Percentiles rank a stretch among this genome's conserved stretches.
phyloP scores from a whole-genome alignment of 2,329 filamentous ascomycete species.

The Pseudophaeomoniella oleicola region DNA sequence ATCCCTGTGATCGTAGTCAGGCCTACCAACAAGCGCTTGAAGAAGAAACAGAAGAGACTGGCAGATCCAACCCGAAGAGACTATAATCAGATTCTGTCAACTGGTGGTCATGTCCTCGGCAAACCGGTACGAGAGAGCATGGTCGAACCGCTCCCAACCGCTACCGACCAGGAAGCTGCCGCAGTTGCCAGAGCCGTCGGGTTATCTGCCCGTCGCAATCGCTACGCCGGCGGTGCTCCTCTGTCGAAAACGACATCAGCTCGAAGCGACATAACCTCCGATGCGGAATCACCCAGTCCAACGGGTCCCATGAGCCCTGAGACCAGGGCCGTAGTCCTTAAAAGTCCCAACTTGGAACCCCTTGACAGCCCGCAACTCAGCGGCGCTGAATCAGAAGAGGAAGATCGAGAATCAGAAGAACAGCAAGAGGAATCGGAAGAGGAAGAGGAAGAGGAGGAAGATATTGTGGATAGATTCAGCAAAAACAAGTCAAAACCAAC shows the following conservation, averaged over 20 bases:
- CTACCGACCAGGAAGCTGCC: constrained; percentile 33
- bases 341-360: constrained; percentile 6
- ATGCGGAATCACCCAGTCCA: constrained; percentile 2
- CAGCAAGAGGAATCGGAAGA: not conserved
- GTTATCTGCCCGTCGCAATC: constrained; percentile 15
- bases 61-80: constrained; percentile 61
- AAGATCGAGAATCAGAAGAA: not conserved
- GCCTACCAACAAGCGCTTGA: constrained; percentile 71
- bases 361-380: constrained; percentile 5
- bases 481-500: not conserved
- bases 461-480: not conserved
- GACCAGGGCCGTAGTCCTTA: constrained; percentile 4
- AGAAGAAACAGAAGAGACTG: constrained; percentile 75
- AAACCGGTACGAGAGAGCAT: constrained; percentile 31
- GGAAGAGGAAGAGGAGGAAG: constrained; percentile 3
- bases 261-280: constrained; percentile 5
- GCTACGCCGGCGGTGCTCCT: constrained; percentile 11
- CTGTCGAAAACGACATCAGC: constrained; percentile 8
- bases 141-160: constrained; percentile 9
- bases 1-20: constrained; percentile 87
- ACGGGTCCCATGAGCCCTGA: constrained; percentile 3
- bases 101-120: constrained; percentile 38
- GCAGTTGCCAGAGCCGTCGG: constrained; percentile 36
- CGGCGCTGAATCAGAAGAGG: constrained; percentile 2
- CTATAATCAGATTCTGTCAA: constrained; percentile 57